Conservation (phyloP, 148 eudicot species). For the Fagopyrum homotropicum region DNA sequence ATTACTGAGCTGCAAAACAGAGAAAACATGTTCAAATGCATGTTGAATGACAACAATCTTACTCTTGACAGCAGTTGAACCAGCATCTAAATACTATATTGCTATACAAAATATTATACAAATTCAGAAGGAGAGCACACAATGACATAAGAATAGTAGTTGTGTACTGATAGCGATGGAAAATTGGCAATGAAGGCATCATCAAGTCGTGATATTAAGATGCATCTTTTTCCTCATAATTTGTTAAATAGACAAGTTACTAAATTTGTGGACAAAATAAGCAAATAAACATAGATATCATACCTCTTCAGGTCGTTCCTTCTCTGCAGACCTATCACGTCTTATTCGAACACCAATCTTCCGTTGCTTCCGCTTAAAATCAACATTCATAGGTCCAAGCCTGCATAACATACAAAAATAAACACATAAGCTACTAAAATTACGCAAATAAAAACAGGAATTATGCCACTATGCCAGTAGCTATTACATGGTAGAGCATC, state of each 20-base stretch:
- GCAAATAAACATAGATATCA: neutral
- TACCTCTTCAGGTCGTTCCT: constrained; percentile 84
- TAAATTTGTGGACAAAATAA: neutral
- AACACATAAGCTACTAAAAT: constrained; percentile 13
- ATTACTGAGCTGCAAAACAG: constrained; percentile 55
- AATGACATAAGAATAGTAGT: too few relatives aligned
- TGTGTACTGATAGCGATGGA: too few relatives aligned
- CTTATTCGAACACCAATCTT: constrained; percentile 25
- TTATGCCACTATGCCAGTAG: constrained; percentile 17
- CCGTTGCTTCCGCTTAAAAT: constrained; percentile 29
- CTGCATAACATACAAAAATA: constrained; percentile 29
- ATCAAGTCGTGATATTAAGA: too few relatives aligned
- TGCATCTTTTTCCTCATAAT: too few relatives aligned
- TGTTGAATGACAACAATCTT: neutral
- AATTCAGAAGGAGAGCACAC: neutral
- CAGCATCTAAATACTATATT: neutral
- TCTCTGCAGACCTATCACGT: constrained; percentile 43
- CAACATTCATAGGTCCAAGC: constrained; percentile 53
- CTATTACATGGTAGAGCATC: constrained; percentile 40
- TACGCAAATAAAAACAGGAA: neutral
- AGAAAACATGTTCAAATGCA: constrained; percentile 1
- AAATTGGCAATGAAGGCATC: too few relatives aligned
- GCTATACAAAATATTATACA: neutral
- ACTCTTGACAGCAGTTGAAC: too few relatives aligned
- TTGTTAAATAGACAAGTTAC: neutral